A percentile compares a stretch with the other conserved stretches of the same genome.
Conservation (phyloP, 345 rosid genomes). For the Salix viminalis region DNA sequence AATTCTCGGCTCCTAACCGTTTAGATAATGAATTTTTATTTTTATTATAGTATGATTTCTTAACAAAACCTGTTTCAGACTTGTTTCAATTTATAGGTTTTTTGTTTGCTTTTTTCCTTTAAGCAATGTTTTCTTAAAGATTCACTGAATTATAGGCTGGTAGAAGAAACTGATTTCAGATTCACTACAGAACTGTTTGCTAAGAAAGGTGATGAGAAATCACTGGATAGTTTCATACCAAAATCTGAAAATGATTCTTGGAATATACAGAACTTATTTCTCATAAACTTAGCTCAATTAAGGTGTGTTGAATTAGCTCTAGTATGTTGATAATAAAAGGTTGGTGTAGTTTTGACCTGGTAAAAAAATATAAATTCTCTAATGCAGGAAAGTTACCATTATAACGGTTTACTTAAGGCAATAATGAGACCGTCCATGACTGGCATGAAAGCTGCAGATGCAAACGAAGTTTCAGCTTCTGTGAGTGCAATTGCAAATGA, state of each 20-base stretch:
- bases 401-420: conserved; percentile 62
- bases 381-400: conserved; percentile 85
- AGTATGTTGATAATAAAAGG: neutral
- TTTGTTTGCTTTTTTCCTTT: neutral
- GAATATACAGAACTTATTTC: conserved; percentile 92
- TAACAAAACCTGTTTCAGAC: neutral
- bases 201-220: conserved; percentile 53
- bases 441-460: conserved; percentile 77
- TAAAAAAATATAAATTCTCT: neutral
- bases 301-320: conserved; percentile 41
- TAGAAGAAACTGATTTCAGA: conserved; percentile 86
- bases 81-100: neutral
- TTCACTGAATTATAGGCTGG: conserved; percentile 44
- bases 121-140: conserved; percentile 1
- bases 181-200: conserved; percentile 70
- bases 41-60: neutral
- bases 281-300: conserved; percentile 57
- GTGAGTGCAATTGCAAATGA: too few relatives aligned
- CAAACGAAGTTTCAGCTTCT: too few relatives aligned
- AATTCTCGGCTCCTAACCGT: neutral
- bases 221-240: conserved; percentile 71
- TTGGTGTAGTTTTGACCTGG: too few relatives aligned
- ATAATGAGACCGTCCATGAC: conserved; percentile 78
- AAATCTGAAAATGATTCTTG: conserved; percentile 84
- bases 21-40: neutral